Conservation (phyloP, 2,329 filamentous ascomycete genomes). For the Exophiala lecanii-corni region DNA sequence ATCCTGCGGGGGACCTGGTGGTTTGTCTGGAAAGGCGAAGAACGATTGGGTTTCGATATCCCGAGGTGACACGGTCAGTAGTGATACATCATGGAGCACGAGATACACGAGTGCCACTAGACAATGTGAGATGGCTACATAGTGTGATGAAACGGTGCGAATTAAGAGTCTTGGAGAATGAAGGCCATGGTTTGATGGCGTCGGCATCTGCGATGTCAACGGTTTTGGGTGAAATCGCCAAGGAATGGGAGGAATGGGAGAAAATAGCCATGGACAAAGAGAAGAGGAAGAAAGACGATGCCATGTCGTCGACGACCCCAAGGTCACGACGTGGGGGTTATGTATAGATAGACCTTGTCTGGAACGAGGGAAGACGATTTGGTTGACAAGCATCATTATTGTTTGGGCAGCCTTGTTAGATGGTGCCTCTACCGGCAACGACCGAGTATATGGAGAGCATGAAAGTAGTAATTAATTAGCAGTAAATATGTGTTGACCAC, state of each 20-base stretch:
- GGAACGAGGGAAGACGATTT: too few relatives aligned
- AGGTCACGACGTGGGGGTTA: constrained; percentile 4
- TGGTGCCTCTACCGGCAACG: too few relatives aligned
- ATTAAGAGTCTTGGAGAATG: constrained; percentile 81
- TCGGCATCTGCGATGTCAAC: constrained; percentile 88
- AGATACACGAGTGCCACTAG: constrained; percentile 86
- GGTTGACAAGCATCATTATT: too few relatives aligned
- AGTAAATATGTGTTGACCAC: too few relatives aligned
- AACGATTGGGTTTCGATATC: constrained; percentile 91
- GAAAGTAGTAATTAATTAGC: too few relatives aligned
- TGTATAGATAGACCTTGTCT: background rate
- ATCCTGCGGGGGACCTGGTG: constrained; percentile 87
- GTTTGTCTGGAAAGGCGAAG: constrained; percentile 89
- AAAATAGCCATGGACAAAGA: constrained; percentile 49
- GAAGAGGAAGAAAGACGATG: constrained; percentile 29
- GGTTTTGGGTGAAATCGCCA: constrained; percentile 89
- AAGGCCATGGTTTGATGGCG: constrained; percentile 95
- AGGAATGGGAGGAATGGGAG: constrained; percentile 89
- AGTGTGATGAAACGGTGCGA: constrained; percentile 92
- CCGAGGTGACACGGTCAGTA: constrained; percentile 85
- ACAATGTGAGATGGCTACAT: constrained; percentile 92
- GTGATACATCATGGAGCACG: constrained; percentile 91
- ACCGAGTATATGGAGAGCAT: too few relatives aligned
- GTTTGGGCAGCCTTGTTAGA: too few relatives aligned
- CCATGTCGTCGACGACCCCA: constrained; percentile 2